Evolutionary conservation across 169 alveolate species (phyloP), one percentile per base, ranked within the genome.

Genomic region (Pseudocohnilembus persalinus): DNA sequence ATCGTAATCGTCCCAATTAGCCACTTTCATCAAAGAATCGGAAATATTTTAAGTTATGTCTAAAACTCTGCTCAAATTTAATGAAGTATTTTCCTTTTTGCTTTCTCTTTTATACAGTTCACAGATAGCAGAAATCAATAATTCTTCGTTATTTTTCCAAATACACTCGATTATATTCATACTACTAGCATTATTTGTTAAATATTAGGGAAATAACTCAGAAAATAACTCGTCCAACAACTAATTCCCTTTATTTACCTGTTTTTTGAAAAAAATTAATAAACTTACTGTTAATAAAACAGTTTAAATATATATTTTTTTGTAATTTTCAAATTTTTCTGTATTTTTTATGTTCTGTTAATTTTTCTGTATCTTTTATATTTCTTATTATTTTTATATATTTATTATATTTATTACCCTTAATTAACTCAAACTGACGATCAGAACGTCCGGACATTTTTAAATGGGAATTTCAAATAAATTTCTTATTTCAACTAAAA

Each of bases 31-130:
- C 76, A 95, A 93, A 31, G 96, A 88, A 65, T 94, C 96, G 74
- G 90, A 92, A 30, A 95, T 89, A 84, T 93, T 91, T 89, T 96
- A 94, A 24, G 97, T 90, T n/a, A 96, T 94, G 87, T 96, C 98
- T 33, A 96, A 90, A 0, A 96, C 94, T 79, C 97, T 84, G 29
- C 94, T 88, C 25, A 96, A 86, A 74, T 91, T 92, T 90, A 96
- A 91, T 33, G 92, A 87, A 30, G 92, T 91, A 31, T 94, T 92
- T 32, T 93, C 93, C 29, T 91, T 90, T 75, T 86, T 86, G 34
- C 77, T 87, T 76, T 90, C 94, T 35, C 82, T 87, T 76, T 92
- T 88, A 85, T 96, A 94, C 73, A 93, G 88, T 82, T 96, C 96
- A 35, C 96, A 89, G 1, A 94, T 93, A 24, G 96, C 94, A 68